Base-by-base conservation (phyloP, 345 rosid species). In the Rhizophora apiculata region DNA sequence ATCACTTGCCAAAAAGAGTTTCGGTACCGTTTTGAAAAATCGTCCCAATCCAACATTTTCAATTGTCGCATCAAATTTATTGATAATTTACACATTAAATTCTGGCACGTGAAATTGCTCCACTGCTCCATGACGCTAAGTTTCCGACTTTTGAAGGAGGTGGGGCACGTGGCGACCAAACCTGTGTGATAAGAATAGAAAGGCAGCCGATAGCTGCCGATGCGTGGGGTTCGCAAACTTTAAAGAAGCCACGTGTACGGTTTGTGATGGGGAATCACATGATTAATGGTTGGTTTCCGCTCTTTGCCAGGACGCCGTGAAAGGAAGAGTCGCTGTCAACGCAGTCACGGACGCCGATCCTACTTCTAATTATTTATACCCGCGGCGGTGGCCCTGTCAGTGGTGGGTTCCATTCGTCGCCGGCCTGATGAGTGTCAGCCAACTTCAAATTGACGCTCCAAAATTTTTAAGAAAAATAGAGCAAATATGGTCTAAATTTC, bases 191-290 rank as follows among this genome's bases (percentile, higher is more conserved):
- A 66, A 63, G 60, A 37, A n/a, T 20, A 1, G 6, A 26, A 10
- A 43, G 62, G n/a, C 4, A 1, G 11, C 10, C 10, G 67, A 60
- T 61, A 32, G 20, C 48, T 5, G 18, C 49, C 13, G 49, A 43
- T 1, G 49, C 3, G 70, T 61, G 74, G 72, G 72, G 21, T 36
- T 39, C 70, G 16, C 20, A 48, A 10, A 16, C 15, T 1, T 8
- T 16, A 66, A 65, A 55, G 3, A 1, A 10, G 54, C 74, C 82
- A 62, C 65, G 75, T 69, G 73, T 65, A 54, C 3, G 70, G 73
- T 19, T 0, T 34, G 16, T 49, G 73, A 60, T 59, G 46, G 10
- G 34, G 31, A 52, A 70, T 20, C 74, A 71, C 76, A 63, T 74
- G 84, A 77, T 60, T 4, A 13, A 15, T 30, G 32, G n/a, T 22